Conservation (phyloP, 768 basidiomycete genomes). For the Leccinum sublutescens region DNA sequence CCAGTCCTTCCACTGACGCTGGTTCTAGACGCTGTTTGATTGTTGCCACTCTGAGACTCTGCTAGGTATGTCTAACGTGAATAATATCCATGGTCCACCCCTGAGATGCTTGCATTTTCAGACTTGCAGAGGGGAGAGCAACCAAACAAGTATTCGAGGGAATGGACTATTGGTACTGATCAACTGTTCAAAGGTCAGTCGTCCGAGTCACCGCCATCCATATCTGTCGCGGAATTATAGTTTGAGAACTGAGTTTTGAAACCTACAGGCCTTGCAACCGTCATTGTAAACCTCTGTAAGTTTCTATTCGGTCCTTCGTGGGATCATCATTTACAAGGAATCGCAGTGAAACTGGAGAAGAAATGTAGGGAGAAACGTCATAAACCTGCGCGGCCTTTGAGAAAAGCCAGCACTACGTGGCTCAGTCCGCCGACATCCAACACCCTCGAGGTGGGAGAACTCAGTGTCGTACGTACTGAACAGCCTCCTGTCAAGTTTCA, state of each 20-base stretch:
- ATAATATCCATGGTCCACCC: neutral
- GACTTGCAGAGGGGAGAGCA: conserved; percentile 16
- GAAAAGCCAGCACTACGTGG: conserved; percentile 8
- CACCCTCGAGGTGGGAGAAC: conserved; percentile 11
- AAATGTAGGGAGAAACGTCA: neutral
- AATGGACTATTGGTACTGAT: conserved; percentile 14
- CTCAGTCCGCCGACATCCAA: conserved; percentile 7
- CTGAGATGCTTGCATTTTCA: neutral
- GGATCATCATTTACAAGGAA: neutral
- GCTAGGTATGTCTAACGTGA: conserved; percentile 15
- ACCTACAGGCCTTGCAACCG: conserved; percentile 10
- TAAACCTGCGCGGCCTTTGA: neutral
- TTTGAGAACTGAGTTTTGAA: neutral
- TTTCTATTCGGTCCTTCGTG: neutral
- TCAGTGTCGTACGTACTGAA: conserved; percentile 18
- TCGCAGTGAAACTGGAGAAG: conserved; percentile 14
- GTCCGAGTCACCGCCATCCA: neutral
- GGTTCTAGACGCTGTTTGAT: conserved; percentile 27
- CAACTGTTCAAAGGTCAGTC: conserved; percentile 17
- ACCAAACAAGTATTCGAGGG: conserved; percentile 16
- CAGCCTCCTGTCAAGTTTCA: neutral
- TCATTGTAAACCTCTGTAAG: conserved; percentile 11
- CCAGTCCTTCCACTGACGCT: neutral
- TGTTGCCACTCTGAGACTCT: conserved; percentile 32
- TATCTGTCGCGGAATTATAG: neutral